Conservation (phyloP, 306 rosid species). For the Lathyrus sativus region DNA sequence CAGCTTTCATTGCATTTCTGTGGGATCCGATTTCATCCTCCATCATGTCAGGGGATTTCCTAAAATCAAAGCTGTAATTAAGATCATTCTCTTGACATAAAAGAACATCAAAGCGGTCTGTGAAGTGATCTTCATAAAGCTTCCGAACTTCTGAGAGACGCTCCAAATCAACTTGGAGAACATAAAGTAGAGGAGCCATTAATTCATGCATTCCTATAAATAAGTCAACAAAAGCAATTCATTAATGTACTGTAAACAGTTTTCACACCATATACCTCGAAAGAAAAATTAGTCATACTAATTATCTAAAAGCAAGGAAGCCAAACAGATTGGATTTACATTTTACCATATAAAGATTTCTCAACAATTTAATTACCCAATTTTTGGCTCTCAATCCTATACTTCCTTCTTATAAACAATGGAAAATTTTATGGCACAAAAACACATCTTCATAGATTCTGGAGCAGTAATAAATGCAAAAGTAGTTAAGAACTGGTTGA, state of each 20-base stretch:
- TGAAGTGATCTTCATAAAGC: conserved; percentile 81
- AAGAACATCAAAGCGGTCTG: conserved; percentile 84
- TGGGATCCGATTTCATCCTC: conserved; percentile 53
- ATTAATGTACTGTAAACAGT: conserved; percentile 18
- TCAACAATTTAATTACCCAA: conserved; percentile 9
- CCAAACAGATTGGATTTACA: conserved; percentile 19
- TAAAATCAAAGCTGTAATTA: conserved; percentile 76
- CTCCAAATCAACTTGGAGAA: conserved; percentile 90
- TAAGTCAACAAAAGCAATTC: conserved; percentile 17
- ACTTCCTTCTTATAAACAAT: background rate
- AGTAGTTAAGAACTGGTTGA: conserved; percentile 8
- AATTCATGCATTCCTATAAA: conserved; percentile 94
- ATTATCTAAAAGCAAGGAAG: conserved; percentile 26
- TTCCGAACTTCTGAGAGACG: conserved; percentile 74
- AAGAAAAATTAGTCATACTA: conserved; percentile 33
- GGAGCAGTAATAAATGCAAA: conserved; percentile 3
- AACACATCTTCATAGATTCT: conserved; percentile 11
- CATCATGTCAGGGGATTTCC: conserved; percentile 59
- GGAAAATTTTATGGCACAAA: background rate
- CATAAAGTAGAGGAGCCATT: conserved; percentile 89
- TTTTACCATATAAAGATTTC: conserved; percentile 22
- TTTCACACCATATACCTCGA: conserved; percentile 31
- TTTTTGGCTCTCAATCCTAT: background rate
- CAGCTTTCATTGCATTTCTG: conserved; percentile 54
- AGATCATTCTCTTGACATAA: conserved; percentile 68